These are phyloP conservation scores for Neoboletus brunneissimus DNA, from an alignment of 768 basidiomycete genomes.

Conservation along the genomic window DNA sequence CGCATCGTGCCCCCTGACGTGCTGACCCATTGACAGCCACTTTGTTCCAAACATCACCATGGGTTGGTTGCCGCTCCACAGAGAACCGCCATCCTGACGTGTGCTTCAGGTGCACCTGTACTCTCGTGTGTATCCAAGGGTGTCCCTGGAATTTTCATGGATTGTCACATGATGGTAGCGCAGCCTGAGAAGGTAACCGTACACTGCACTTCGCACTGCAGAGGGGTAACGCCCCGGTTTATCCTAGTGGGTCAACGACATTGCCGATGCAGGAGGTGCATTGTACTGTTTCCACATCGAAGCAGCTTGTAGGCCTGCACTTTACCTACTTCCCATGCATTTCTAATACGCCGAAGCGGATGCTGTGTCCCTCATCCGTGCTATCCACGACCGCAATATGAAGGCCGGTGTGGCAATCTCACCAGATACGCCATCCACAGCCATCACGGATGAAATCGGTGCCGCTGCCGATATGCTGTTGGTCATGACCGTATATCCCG, in stretches of 20 bases:
- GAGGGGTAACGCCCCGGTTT: background rate
- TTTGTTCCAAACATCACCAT: conserved; percentile 99
- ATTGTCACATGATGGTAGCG: conserved; percentile 99
- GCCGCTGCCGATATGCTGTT: conserved; percentile 88
- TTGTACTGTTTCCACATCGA: conserved; percentile 97
- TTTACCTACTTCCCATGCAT: conserved; percentile 11
- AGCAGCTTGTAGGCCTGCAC: conserved; percentile 65
- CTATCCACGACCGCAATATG: conserved; percentile 85
- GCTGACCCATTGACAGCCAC: conserved; percentile 53
- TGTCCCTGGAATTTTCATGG: conserved; percentile 97
- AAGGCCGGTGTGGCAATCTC: conserved; percentile 96
- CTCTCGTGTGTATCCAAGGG: conserved; percentile 81
- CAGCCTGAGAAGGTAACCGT: conserved; percentile 79
- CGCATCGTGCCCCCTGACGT: background rate
- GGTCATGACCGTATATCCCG: conserved; percentile 98
- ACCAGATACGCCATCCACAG: conserved; percentile 86
- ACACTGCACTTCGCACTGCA: background rate
- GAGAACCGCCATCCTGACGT: conserved; percentile 11
- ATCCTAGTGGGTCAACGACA: conserved; percentile 89
- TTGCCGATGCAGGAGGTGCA: conserved; percentile 92
- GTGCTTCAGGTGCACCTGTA: conserved; percentile 72
- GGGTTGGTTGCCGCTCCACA: conserved; percentile 49
- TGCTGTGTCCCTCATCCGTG: conserved; percentile 70
- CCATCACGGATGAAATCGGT: conserved; percentile 85
- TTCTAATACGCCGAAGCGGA: conserved; percentile 45